Evolutionary conservation across 176 grass and related monocot genomes (phyloP), one percentile per base, ranked within the genome.

Genomic region (Alloteropsis semialata): DNA sequence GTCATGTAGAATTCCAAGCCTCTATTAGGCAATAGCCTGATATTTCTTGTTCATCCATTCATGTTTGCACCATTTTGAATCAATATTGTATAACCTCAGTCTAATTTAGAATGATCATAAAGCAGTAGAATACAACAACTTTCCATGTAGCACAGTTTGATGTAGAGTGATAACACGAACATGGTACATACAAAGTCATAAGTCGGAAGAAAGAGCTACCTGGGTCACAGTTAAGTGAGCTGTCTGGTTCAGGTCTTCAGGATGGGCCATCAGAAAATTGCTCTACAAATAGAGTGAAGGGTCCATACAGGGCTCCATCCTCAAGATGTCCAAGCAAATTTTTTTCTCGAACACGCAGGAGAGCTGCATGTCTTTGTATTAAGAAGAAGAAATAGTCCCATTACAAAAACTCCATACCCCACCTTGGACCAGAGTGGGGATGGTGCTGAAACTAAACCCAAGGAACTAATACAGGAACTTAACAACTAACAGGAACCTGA

Each of bases 271-370:
- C 72, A 98, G 75, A 13, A 82, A 98, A 95, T 98, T 21, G 96
- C 96, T 82, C 96, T 92, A 88, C 92, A 98, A 80, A 95, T 92
- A 48, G 96, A 98, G 77, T 98, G 96, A 22, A 98, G 86, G 16
- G 96, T 95, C 96, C 96, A 98, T 1, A 92, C 96, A 48, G 96
- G 96, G 74, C 96, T 98, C 96, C 96, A 98, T 98, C 84, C 95
- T 98, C 88, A 95, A 90, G 46, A 98, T 98, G 88, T 98, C 96
- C n/a, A 98, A 76, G 72, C 96, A 98, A 84, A n/a, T n/a, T n/a
- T n/a, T n/a, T n/a, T n/a, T n/a, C n/a, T n/a, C n/a, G n/a, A n/a
- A n/a, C n/a, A n/a, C n/a, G n/a, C n/a, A n/a, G n/a, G n/a, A n/a
- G n/a, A n/a, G n/a, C n/a, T n/a, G n/a, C n/a, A n/a, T n/a, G n/a